phyloP scores from a whole-genome alignment of 1,284 basidiomycete species.

The Hemileia vastatrix region DNA sequence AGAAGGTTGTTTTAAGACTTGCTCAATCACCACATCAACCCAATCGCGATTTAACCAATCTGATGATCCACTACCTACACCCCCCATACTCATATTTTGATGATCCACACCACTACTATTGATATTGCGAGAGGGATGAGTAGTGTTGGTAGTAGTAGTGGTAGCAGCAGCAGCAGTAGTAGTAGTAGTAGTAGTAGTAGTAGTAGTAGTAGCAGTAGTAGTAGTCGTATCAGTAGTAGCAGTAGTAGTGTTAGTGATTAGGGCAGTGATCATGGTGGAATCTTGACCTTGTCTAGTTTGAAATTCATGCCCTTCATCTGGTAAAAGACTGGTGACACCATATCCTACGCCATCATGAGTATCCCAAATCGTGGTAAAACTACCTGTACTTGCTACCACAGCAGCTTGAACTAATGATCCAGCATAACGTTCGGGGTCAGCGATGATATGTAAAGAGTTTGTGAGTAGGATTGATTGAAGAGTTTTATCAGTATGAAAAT shows the following conservation, averaged over 20 bases:
- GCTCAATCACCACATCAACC: conserved; percentile 14
- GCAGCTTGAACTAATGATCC: conserved; percentile 84
- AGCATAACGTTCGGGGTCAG: conserved; percentile 58
- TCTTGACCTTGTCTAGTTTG: conserved; percentile 1
- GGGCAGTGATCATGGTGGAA: no score
- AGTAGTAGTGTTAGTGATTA: no score
- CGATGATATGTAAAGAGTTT: conserved; percentile 71
- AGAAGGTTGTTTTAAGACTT: conserved; percentile 17
- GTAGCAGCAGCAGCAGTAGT: no score
- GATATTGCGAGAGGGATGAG: no score
- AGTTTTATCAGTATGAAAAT: no score
- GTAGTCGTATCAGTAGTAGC: no score
- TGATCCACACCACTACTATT: no score
- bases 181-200: no score
- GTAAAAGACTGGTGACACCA: conserved; percentile 66
- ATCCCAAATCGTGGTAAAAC: conserved; percentile 78
- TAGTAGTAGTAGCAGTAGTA: no score
- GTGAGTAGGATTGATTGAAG: conserved; percentile 73
- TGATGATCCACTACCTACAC: not conserved
- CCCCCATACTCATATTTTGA: not conserved
- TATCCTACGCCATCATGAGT: conserved; percentile 80
- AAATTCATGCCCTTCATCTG: conserved; percentile 34
- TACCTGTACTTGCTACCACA: conserved; percentile 74
- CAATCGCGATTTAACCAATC: conserved; percentile 23
- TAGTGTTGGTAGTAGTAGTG: no score